Conservation (phyloP, 2,329 filamentous ascomycete species). For the Trichophyton mentagrophytes region DNA sequence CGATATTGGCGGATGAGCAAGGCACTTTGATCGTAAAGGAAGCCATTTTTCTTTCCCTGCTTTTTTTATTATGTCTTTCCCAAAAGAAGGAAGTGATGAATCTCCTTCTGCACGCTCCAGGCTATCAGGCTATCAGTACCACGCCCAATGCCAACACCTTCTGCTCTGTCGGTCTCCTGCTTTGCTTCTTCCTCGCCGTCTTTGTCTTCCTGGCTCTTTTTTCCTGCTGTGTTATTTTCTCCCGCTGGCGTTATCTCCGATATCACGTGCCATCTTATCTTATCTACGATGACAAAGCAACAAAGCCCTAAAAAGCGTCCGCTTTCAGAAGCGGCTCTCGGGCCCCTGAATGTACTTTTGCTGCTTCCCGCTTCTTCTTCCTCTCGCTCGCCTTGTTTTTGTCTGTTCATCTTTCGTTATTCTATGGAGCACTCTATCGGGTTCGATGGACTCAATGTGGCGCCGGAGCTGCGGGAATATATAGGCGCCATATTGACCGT, state of each 20-base stretch:
- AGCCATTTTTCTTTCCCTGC: background rate
- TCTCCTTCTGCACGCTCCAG: background rate
- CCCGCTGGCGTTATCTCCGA: too few species aligned
- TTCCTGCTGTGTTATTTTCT: background rate
- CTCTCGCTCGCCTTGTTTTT: background rate
- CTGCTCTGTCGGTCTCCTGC: background rate
- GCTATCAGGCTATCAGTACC: background rate
- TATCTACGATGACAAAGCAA: background rate
- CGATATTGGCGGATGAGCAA: conserved; percentile 95
- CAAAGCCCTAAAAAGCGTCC: background rate
- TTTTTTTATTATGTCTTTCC: background rate
- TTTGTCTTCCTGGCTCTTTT: background rate
- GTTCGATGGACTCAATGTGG: background rate
- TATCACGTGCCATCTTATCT: background rate
- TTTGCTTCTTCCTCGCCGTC: background rate
- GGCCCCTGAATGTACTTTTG: background rate
- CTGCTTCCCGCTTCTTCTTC: background rate
- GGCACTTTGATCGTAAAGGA: conserved; percentile 62
- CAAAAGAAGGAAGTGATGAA: background rate
- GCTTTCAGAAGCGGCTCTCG: background rate
- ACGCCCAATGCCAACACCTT: background rate
- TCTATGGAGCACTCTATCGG: background rate
- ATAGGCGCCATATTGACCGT: background rate
- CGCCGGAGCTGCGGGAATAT: background rate
- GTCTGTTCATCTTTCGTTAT: background rate